phyloP scores from a whole-genome alignment of 441 rosid species.

The Gossypium gossypioides region DNA sequence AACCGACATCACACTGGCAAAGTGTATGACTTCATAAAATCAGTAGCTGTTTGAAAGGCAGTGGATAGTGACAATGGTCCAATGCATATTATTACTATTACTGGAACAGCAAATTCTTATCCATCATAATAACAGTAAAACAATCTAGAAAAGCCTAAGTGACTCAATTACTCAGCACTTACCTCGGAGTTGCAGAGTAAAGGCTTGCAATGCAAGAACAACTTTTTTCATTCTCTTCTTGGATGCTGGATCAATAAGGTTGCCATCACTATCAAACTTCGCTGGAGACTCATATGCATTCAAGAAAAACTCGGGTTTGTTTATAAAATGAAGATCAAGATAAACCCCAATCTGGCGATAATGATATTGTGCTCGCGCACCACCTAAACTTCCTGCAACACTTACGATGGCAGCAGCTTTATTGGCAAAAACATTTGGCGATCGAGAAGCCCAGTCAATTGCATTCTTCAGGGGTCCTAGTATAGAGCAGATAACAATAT shows the following conservation, averaged over 20 bases:
- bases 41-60: neutral
- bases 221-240: conserved; percentile 39
- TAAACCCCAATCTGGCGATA: conserved; percentile 69
- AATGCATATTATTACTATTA: neutral
- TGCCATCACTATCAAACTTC: conserved; percentile 54
- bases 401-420: conserved; percentile 68
- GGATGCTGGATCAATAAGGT: conserved; percentile 39
- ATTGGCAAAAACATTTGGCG: conserved; percentile 70
- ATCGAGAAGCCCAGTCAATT: conserved; percentile 68
- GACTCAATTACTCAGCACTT: conserved; percentile 13
- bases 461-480: conserved; percentile 72
- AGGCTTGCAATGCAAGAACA: conserved; percentile 42
- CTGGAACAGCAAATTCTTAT: neutral
- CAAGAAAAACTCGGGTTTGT: conserved; percentile 61
- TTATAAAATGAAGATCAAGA: conserved; percentile 74
- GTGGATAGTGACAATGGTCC: neutral
- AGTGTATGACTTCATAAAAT: neutral
- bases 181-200: conserved; percentile 42
- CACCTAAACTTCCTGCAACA: conserved; percentile 45
- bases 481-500: neutral
- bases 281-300: conserved; percentile 55
- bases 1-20: neutral
- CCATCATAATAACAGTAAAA: neutral
- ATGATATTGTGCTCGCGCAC: conserved; percentile 53
- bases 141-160: neutral